phyloP scores from a whole-genome alignment of 768 basidiomycete genomes.

The Macrolepiota albuminosa region DNA sequence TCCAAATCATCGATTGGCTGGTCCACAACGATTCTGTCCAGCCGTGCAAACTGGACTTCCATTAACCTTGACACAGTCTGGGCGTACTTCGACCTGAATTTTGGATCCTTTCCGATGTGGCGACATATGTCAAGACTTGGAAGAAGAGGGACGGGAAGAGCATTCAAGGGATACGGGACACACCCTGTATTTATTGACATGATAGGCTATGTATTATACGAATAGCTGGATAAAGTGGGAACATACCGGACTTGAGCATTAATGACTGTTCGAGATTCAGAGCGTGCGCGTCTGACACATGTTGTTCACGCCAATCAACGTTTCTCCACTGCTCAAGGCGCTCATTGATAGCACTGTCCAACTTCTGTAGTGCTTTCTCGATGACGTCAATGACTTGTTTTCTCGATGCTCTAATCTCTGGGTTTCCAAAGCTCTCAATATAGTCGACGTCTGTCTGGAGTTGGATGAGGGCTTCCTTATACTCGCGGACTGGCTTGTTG shows the following conservation, averaged over 20 bases:
- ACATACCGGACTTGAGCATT: not conserved
- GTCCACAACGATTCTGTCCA: not conserved
- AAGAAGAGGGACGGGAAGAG: not conserved
- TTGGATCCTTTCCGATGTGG: not conserved
- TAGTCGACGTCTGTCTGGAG: conserved; percentile 1
- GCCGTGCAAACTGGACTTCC: not conserved
- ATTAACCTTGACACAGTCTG: not conserved
- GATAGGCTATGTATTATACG: not conserved
- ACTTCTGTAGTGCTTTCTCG: not conserved
- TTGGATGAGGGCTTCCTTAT: not conserved
- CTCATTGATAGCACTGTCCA: not conserved
- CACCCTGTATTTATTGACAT: not conserved
- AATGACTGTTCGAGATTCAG: not conserved
- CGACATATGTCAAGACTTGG: not conserved
- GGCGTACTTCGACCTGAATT: not conserved
- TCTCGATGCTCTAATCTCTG: not conserved
- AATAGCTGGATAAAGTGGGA: not conserved
- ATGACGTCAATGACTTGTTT: not conserved
- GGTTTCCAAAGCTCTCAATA: not conserved
- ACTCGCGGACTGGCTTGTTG: not conserved
- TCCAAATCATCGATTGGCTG: not conserved
- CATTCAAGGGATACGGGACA: not conserved
- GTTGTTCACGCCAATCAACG: not conserved
- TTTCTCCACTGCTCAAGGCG: not conserved
- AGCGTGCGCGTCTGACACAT: not conserved